Percentiles rank a stretch among this genome's conserved stretches.
Conservation (phyloP, 495 filamentous ascomycete species). For the Xylaria castorea region DNA sequence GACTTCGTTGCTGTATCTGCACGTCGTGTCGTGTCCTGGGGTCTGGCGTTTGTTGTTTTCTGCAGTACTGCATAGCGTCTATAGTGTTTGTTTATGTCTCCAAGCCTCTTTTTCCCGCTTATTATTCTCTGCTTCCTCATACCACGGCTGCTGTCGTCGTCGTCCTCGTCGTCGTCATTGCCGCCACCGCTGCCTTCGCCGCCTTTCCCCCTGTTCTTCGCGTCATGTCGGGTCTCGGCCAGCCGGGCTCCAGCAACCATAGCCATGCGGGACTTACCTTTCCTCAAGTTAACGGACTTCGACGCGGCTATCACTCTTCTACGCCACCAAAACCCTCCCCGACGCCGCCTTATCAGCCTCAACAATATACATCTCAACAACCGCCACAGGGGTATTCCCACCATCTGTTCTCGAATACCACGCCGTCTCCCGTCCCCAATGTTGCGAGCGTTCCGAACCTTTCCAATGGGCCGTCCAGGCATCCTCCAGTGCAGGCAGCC, state of each 20-base stretch:
- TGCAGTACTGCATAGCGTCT: slow-evolving; percentile 27
- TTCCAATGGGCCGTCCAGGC: slow-evolving; percentile 47
- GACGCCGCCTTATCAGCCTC: slow-evolving; percentile 48
- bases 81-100: slow-evolving; percentile 31
- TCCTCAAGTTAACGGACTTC: slow-evolving; percentile 34
- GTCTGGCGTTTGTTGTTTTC: slow-evolving; percentile 21
- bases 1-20: slow-evolving; percentile 29
- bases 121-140: slow-evolving; percentile 23
- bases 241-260: slow-evolving; percentile 43
- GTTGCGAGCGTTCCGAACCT: slow-evolving; percentile 43
- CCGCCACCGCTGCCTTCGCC: slow-evolving; percentile 19
- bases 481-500: slow-evolving; percentile 42
- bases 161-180: slow-evolving; percentile 1
- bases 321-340: slow-evolving; percentile 53
- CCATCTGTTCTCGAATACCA: slow-evolving; percentile 46
- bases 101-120: slow-evolving; percentile 17
- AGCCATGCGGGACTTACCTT: slow-evolving; percentile 47
- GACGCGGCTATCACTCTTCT: slow-evolving; percentile 38
- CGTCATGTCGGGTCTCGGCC: slow-evolving; percentile 47
- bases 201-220: slow-evolving; percentile 22
- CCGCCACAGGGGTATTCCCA: slow-evolving; percentile 40
- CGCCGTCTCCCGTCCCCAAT: slow-evolving; percentile 46
- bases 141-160: slow-evolving; percentile 6
- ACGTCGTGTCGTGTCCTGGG: slow-evolving; percentile 30
- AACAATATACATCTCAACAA: slow-evolving; percentile 48